phyloP scores from a whole-genome alignment of 2,329 filamentous ascomycete genomes.

The Aulographum hederae region DNA sequence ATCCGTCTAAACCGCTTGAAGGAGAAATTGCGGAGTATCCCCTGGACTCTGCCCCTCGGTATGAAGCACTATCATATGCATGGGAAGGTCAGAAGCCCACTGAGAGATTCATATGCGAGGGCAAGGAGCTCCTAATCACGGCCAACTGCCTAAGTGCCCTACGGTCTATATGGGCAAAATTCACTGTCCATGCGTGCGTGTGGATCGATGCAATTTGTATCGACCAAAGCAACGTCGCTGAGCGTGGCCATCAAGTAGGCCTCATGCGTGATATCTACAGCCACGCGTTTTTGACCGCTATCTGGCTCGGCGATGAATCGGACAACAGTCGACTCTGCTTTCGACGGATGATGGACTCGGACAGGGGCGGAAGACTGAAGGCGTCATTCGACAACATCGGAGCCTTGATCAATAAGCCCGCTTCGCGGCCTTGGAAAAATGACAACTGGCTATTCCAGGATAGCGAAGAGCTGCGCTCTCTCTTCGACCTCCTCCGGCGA shows the following conservation, averaged over 20 bases:
- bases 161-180: too few relatives aligned
- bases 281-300: neutral
- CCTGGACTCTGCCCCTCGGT: too few relatives aligned
- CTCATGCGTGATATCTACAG: slow-evolving; percentile 1
- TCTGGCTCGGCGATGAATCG: slow-evolving; percentile 2
- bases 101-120: neutral
- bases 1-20: too few relatives aligned
- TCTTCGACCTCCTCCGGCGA: neutral
- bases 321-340: neutral
- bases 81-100: neutral
- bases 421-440: too few relatives aligned
- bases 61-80: neutral
- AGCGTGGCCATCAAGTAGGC: slow-evolving; percentile 1
- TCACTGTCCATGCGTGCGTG: neutral
- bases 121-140: neutral
- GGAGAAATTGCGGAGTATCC: too few relatives aligned
- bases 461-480: neutral
- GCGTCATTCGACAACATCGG: too few relatives aligned
- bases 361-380: too few relatives aligned
- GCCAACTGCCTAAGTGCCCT: neutral
- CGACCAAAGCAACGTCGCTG: slow-evolving; percentile 1
- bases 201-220: slow-evolving; percentile 2
- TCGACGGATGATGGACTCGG: neutral
- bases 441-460: neutral
- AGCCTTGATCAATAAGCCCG: too few relatives aligned